phyloP scores from a whole-genome alignment of 768 basidiomycete species.

The Phaeotremella fagi region DNA sequence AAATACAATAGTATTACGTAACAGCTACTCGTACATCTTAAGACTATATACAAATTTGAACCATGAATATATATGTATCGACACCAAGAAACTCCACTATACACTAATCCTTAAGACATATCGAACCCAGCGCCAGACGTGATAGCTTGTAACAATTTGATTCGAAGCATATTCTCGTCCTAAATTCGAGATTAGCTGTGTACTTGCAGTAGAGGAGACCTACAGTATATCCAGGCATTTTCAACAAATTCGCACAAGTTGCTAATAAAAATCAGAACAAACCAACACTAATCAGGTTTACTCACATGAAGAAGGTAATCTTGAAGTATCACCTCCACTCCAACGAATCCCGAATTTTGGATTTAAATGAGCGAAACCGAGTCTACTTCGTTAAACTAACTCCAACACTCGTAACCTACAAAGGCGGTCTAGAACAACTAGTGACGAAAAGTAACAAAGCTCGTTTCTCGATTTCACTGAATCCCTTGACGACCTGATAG shows the following conservation, averaged over 20 bases:
- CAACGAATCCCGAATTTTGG: slow-evolving; percentile 87
- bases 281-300: neutral
- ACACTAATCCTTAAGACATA: too few species aligned
- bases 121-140: slow-evolving; percentile 87
- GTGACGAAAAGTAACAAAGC: slow-evolving; percentile 85
- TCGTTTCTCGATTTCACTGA: slow-evolving; percentile 73
- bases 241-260: slow-evolving; percentile 88
- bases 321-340: slow-evolving; percentile 59
- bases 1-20: neutral
- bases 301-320: slow-evolving; percentile 32
- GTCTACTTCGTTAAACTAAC: slow-evolving; percentile 12
- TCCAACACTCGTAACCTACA: slow-evolving; percentile 52
- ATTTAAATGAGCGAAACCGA: slow-evolving; percentile 54
- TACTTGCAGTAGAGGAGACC: too few species aligned
- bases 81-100: too few species aligned
- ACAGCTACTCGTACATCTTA: neutral
- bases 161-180: slow-evolving; percentile 60
- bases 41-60: too few species aligned
- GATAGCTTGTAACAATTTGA: slow-evolving; percentile 81
- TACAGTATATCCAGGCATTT: slow-evolving; percentile 54
- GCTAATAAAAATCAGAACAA: slow-evolving; percentile 65
- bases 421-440: slow-evolving; percentile 80
- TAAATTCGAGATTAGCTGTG: too few species aligned
- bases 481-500: slow-evolving; percentile 65
- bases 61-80: too few species aligned